Evolutionary conservation across 2,329 filamentous ascomycete species (phyloP), one percentile per base, ranked within the genome.

Genomic region (Colletotrichum chrysophilum): DNA sequence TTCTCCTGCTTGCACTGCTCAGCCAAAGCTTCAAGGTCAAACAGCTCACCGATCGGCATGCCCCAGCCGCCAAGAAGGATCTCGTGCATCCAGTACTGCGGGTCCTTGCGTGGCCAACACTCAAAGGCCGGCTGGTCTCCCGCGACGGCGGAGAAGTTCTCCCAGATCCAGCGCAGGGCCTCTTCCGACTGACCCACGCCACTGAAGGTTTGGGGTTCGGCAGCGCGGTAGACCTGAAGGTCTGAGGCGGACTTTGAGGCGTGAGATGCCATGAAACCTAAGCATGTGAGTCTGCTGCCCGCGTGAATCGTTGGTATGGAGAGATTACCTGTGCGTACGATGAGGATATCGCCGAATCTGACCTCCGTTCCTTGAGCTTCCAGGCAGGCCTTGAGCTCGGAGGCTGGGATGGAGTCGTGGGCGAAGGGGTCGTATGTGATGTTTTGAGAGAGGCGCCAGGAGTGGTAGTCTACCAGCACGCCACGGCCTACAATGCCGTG

Each of bases 81-180:
- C 77, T 89, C 86, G 70, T 89, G 88, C 4, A 85, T 74, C 58
- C 76, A 79, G 52, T 76, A 81, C 78, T 84, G 73, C 48, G 80
- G 69, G 32, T 83, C 80, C 64, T 84, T 72, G 34, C 84, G 79
- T 9, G 87, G 86, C 78, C 87, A 89, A 4, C 87, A 87, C 78
- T 92, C 91, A 76, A 90, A 89, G 7, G 81, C 76, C 0, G 90
- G 88, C 65, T 87, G 86, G 74, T 93, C 91, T 4, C 90, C 89
- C 0, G 87, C 91, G 0, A 92, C 87, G 2, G 91, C 91, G 0
- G 89, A 83, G 77, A 93, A 91, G 16, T 88, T 85, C 70, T 91
- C 87, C 90, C 90, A 92, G 21, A 92, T 83, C 90, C 91, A 93
- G 48, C 86, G 84, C 16, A 91, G 84, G 8, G 87, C 87, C 7